A percentile compares a stretch with the other conserved stretches of the same genome.
These are phyloP conservation scores for Fraxinus ornus DNA, from an alignment of 305 asterid genomes.

Conservation along the genomic window DNA sequence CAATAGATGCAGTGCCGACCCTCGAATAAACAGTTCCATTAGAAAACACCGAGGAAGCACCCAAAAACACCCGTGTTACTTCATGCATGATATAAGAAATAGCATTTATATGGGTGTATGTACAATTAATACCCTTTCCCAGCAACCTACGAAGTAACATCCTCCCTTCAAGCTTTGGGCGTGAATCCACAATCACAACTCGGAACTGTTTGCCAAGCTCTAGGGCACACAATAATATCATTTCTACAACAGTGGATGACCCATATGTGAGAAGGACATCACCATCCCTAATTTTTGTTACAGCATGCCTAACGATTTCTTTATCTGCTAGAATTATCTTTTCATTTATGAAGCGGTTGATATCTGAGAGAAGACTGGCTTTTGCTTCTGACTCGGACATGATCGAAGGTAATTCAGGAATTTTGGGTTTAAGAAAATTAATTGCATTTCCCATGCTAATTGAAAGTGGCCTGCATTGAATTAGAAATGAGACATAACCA, in stretches of 20 bases:
- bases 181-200: constrained; percentile 88
- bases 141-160: constrained; percentile 79
- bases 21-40: constrained; percentile 95
- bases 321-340: constrained; percentile 79
- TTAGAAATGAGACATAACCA: constrained; percentile 63
- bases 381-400: constrained; percentile 81
- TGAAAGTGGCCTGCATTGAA: constrained; percentile 87
- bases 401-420: constrained; percentile 55
- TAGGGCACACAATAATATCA: constrained; percentile 80
- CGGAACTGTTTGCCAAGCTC: constrained; percentile 87
- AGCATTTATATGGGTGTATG: constrained; percentile 90
- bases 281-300: constrained; percentile 85
- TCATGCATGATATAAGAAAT: constrained; percentile 91
- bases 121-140: constrained; percentile 76
- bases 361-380: constrained; percentile 57
- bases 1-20: constrained; percentile 92
- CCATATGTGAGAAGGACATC: constrained; percentile 92
- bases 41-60: constrained; percentile 87
- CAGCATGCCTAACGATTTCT: constrained; percentile 86
- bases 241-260: constrained; percentile 85
- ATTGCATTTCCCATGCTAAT: constrained; percentile 91
- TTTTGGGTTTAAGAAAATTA: constrained; percentile 66
- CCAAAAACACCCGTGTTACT: constrained; percentile 88
- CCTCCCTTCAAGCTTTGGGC: constrained; percentile 89
- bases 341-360: constrained; percentile 60